Evolutionary conservation across 2,329 filamentous ascomycete genomes (phyloP), one percentile per base, ranked within the genome.

Genomic region (Plenodomus biglobosus): DNA sequence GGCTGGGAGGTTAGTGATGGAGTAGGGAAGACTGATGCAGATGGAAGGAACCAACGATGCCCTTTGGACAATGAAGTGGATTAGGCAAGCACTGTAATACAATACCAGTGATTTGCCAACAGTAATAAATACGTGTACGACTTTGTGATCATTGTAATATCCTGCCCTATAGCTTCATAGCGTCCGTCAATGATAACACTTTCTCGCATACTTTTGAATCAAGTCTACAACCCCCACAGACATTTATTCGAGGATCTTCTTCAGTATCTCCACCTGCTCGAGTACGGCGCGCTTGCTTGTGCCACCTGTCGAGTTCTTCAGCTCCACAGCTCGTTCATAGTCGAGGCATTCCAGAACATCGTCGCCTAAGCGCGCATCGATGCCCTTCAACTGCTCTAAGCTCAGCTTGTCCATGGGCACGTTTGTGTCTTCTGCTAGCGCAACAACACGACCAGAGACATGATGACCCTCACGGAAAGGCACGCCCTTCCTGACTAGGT

Each of bases 401-500:
- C 77, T 81, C 36, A 92, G 76, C 64, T 87, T 76, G 64, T 90
- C 84, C 83, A 91, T 91, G 7, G 85, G 81, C 3, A 81, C 80
- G 22, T 76, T 78, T 50, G 80, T 78, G 56, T 84, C 76, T 73
- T 92, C 88, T 0, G 85, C 84, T 40, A 88, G 73, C n/a, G 86
- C 85, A 3, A 92, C 87, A 1, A 85, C 82, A 35, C 82, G 81
- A 1, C 88, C 87, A 5, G 85, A 85, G 61, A 91, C 88, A 71
- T 91, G 87, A 64, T 92, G 88, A 1, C 87, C 87, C 75, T 92
- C 86, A 22, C 87, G 80, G 79, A 92, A 94, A 10, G 87, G 88
- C 15, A 90, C 85, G 30, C 83, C 84, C 68, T 83, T 85, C 48
- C 79, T 74, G 24, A 85, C 82, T 3, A 86, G 75, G 64, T 82